A percentile compares a stretch with the other conserved stretches of the same genome.
phyloP scores from a whole-genome alignment of 192 early-diverging fungal species.

The Chytriomyces sp. region DNA sequence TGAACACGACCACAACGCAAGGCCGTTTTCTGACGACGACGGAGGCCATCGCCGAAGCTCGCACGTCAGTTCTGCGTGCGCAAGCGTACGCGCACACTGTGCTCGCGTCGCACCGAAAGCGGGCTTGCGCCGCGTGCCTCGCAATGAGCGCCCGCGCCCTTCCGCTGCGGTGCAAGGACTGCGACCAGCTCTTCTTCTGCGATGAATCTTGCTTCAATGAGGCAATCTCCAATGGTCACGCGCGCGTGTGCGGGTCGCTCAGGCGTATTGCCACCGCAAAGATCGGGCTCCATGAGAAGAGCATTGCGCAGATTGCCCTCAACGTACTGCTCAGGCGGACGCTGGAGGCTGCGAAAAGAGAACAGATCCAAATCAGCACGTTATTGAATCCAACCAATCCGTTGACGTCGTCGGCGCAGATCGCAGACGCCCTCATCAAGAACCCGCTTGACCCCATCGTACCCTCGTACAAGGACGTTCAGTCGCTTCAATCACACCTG shows the following conservation, averaged over 20 bases:
- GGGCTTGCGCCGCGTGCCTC: not conserved
- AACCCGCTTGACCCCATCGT: not conserved
- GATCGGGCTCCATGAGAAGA: conserved; percentile 63
- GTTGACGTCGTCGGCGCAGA: not conserved
- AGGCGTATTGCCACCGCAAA: conserved; percentile 64
- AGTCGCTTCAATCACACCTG: conserved; percentile 61
- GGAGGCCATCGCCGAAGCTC: not conserved
- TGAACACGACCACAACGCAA: not conserved
- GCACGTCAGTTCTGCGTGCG: not conserved
- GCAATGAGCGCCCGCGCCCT: not conserved
- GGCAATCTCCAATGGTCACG: conserved; percentile 52
- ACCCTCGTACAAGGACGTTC: conserved; percentile 19
- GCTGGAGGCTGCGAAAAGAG: not conserved
- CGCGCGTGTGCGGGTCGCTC: conserved; percentile 48
- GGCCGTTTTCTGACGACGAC: not conserved
- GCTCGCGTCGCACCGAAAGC: not conserved
- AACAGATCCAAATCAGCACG: too few relatives aligned
- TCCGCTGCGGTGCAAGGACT: conserved; percentile 44
- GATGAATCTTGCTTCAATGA: conserved; percentile 29
- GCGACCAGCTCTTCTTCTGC: conserved; percentile 60
- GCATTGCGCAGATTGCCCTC: conserved; percentile 61
- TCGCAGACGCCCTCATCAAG: not conserved
- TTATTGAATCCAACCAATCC: not conserved
- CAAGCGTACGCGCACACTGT: not conserved
- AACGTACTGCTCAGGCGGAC: conserved; percentile 7